Percentiles rank a stretch among this genome's conserved stretches.
phyloP scores from a whole-genome alignment of 106 monocot genomes.

The Dioscorea dumetorum region DNA sequence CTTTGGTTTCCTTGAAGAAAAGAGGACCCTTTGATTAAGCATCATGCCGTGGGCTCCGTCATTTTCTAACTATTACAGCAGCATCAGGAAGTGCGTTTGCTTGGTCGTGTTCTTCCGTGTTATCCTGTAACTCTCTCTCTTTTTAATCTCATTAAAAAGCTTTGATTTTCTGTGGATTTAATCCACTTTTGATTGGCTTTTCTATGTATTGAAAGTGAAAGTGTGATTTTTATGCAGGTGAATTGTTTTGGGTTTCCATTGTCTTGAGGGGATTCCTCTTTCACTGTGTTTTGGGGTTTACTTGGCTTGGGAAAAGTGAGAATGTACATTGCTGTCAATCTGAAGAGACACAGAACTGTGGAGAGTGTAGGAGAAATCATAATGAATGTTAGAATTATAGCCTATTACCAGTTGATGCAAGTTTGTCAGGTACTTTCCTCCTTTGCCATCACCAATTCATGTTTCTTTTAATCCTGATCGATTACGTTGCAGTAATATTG shows the following conservation, averaged over 20 bases:
- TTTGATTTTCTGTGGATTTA: not conserved
- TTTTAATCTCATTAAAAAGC: not conserved
- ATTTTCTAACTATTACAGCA: slow-evolving; percentile 9
- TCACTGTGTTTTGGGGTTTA: not conserved
- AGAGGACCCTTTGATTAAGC: not conserved
- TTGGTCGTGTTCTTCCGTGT: slow-evolving; percentile 46
- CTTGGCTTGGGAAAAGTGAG: slow-evolving; percentile 20
- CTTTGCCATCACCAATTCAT: not conserved
- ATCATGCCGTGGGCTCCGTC: slow-evolving; percentile 50
- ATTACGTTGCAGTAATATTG: not conserved
- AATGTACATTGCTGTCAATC: slow-evolving; percentile 45
- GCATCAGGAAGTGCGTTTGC: slow-evolving; percentile 24
- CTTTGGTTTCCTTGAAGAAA: not conserved
- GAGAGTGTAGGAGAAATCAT: slow-evolving; percentile 30
- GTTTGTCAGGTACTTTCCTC: slow-evolving; percentile 42
- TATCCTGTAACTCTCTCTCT: slow-evolving; percentile 24
- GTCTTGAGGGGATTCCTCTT: not conserved
- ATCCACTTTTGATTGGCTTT: too few relatives aligned
- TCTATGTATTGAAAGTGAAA: too few relatives aligned
- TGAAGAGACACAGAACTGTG: slow-evolving; percentile 38
- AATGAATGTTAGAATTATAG: slow-evolving; percentile 51
- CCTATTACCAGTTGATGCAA: slow-evolving; percentile 47
- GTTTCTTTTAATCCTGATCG: not conserved
- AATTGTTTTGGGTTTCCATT: too few relatives aligned
- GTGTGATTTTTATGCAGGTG: too few relatives aligned